Base-by-base conservation (phyloP, 768 basidiomycete species). In the Naematelia aurantialba region DNA sequence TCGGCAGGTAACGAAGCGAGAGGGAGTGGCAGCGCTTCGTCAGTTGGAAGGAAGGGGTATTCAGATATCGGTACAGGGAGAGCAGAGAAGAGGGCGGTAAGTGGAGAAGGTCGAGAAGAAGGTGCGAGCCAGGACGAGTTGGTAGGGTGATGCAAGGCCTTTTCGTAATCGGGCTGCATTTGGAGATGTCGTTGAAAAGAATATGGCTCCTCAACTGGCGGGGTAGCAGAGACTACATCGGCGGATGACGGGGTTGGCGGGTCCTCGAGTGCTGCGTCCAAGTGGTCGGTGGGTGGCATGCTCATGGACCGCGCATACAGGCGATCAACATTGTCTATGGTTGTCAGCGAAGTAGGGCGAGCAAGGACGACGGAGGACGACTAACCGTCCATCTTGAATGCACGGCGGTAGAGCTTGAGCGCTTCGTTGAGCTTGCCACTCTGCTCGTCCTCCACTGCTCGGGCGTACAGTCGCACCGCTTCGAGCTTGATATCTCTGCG, bases 381-480 rank as follows among this genome's bases (percentile, higher is more conserved):
- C 74, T 64, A 52, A 74, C 72, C 80, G 59, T 91, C 83, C 77
- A 87, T 78, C 53, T 86, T 83, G 74, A 91, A 92, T 1, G 89
- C 89, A 61, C 84, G 83, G 10, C 89, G 85, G 68, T 94, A 96
- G 5, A 91, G 77, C 24, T 76, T 69, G 10, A 91, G 76, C 11
- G 91, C 91, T 30, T 87, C 84, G 63, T 91, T 87, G 50, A 90
- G 79, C 59, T 87, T 79, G 39, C 89, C 85, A 45, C 78, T 78
- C 70, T 89, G 87, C 74, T 96, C 91, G 47, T 83, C 80, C 39
- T 84, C 80, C 27, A 91, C 81, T 8, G 91, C 91, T 19, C 78
- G 80, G 26, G 82, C 78, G 74, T 94, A 96, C 34, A 39, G 17
- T 17, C 34, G 34, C 34, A 39, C 34, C 34, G 34, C 34, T 39